A percentile compares a stretch with the other conserved stretches of the same genome.
These are phyloP conservation scores for Aureobasidium zeae DNA, from an alignment of 2,329 filamentous ascomycete species.

Conservation along the genomic window DNA sequence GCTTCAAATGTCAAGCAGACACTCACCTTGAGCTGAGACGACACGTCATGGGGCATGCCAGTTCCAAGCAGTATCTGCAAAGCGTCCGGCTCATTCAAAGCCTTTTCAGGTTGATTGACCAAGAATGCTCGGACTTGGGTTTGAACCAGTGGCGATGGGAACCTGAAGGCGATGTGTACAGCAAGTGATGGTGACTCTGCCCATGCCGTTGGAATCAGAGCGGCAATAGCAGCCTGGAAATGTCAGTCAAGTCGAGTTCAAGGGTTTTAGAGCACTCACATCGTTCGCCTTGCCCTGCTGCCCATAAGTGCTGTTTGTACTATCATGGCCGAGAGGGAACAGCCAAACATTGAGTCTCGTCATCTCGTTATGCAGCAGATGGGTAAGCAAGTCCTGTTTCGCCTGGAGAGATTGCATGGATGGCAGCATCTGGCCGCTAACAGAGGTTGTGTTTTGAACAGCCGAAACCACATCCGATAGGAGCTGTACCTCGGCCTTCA, in stretches of 20 bases:
- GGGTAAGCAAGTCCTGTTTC: slow-evolving; percentile 74
- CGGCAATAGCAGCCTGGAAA: slow-evolving; percentile 6
- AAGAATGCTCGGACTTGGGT: slow-evolving; percentile 72
- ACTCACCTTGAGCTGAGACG: slow-evolving; percentile 69
- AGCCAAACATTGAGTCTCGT: slow-evolving; percentile 82
- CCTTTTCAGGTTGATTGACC: slow-evolving; percentile 74
- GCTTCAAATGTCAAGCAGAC: slow-evolving; percentile 34
- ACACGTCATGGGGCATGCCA: slow-evolving; percentile 67
- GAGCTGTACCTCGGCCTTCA: slow-evolving; percentile 83
- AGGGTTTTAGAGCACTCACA: background rate
- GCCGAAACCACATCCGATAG: slow-evolving; percentile 64
- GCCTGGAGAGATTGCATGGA: slow-evolving; percentile 57
- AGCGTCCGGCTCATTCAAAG: slow-evolving; percentile 70
- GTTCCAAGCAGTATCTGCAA: slow-evolving; percentile 73
- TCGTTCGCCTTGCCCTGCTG: slow-evolving; percentile 19
- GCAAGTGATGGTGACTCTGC: slow-evolving; percentile 73
- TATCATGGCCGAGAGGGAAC: slow-evolving; percentile 61
- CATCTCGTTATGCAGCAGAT: slow-evolving; percentile 78
- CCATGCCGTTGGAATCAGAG: slow-evolving; percentile 77
- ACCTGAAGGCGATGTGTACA: slow-evolving; percentile 73
- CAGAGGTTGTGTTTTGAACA: slow-evolving; percentile 54
- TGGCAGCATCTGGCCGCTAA: slow-evolving; percentile 41
- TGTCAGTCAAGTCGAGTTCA: background rate
- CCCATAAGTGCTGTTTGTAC: slow-evolving; percentile 20
- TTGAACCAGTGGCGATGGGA: slow-evolving; percentile 62